Base-by-base conservation (phyloP, 352 stramenopile species). In the Globisporangium iwayamae region DNA sequence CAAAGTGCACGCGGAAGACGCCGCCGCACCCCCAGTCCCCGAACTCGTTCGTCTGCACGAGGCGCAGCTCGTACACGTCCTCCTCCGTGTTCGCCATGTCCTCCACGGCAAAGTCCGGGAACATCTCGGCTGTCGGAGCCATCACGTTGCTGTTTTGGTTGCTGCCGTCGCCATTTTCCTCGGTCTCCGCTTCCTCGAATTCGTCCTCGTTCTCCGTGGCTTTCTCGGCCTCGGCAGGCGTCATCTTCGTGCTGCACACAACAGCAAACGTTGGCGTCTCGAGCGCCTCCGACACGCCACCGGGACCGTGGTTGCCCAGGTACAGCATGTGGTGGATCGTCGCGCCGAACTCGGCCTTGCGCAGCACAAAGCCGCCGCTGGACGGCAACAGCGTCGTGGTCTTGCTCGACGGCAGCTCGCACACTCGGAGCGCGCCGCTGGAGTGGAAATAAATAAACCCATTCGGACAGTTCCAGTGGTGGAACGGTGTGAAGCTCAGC, bases 381-480 rank as follows among this genome's bases (percentile, higher is more conserved):
- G 82, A 81, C 4, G 82, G 77, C 1, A 93, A 63, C 36, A 93
- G 80, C 3, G 81, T 91, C 30, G 83, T 81, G 0, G 79, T 91
- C 43, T 88, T 88, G 41, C 72, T 90, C 0, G 85, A 89, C 4
- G 87, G 87, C 18, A 93, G 70, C 56, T 96, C 85, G 45, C 87
- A 96, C 2, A 96, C 85, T 2, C 87, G 85, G 16, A 96, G 72
- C 1, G 76, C 76, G 25, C 87, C 87, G 11, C 83, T 74, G 4
- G 85, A 94, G 58, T 96, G 87, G 73, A 91, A 96, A 65, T 94
- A 96, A 55, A 94, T 93, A 63, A 96, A 96, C 0, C 87, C 87
- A 60, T 92, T 89, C 2, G 87, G 87, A 48, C 85, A 96, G 60
- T 96, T 94, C 84, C 83, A 93, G 56, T 96, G 87, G 38, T 96